Base-by-base conservation (phyloP, 495 filamentous ascomycete species). In the Trichoderma erinaceum region DNA sequence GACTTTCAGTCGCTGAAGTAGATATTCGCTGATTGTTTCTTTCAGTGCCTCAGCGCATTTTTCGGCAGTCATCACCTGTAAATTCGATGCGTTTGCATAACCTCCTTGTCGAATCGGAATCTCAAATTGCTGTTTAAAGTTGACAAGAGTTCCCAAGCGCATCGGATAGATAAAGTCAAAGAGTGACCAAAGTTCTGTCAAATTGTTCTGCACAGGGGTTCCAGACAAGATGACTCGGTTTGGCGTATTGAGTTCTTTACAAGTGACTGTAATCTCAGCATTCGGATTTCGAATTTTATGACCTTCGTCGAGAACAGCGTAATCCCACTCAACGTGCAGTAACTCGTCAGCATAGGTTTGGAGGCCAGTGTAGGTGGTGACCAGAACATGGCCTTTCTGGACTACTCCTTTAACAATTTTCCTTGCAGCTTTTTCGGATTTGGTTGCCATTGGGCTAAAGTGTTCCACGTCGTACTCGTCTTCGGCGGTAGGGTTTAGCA, bases 251-350 rank as follows among this genome's bases (percentile, higher is more conserved):
- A 99, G 82, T 72, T 96, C 90, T 74, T 98, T 98, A 83, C 91
- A 96, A 71, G 91, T 89, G 63, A 97, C 90, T 0, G 95, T 97
- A 67, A 97, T 93, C 0, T 86, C 88, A 4, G 93, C 90, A 73
- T 98, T 93, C 2, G 95, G 95, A 73, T 98, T 98, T 25, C 93
- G 87, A 69, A 99, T 99, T 78, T 96, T 97, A 78, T 99, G 95
- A 12, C 95, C 95, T 81, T 99, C 95, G 66, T 99, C 95, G 4
- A 99, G 86, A 21, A 98, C 90, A 41, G 92, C 95, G 78, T 93
- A 97, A 4, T 89, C 89, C 95, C 95, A 99, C 56, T 96, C 85
- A 1, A 90, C 85, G 1, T 88, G 86, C 56, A 94, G 89, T 43
- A 98, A 79, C 64, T 91, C 79, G 66, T 90, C 86, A 0, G 87